These are phyloP conservation scores for Sporodiniella umbellata DNA, from an alignment of 371 early-diverging fungal species.

Conservation along the genomic window DNA sequence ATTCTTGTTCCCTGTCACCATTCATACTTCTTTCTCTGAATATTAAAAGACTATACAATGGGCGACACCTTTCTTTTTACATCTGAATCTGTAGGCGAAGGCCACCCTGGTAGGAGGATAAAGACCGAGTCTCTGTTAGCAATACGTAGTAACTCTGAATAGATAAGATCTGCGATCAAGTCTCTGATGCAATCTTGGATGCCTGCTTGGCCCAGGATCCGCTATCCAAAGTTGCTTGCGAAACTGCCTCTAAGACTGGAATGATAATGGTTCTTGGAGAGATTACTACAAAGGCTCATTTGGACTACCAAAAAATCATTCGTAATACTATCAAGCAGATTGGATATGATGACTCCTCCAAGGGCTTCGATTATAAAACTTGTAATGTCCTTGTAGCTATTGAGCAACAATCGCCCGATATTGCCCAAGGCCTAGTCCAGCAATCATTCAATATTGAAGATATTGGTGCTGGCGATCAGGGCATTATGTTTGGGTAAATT, in stretches of 20 bases:
- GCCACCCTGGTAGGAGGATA: constrained; percentile 82
- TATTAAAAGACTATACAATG: no score
- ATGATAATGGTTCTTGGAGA: constrained; percentile 99
- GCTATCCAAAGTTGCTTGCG: constrained; percentile 98
- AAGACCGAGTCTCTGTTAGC: constrained; percentile 6
- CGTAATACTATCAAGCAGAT: constrained; percentile 97
- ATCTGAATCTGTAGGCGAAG: constrained; percentile 99
- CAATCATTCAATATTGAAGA: constrained; percentile 89
- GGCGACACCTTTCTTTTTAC: constrained; percentile 93
- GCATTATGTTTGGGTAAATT: constrained; percentile 84
- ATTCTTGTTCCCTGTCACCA: no score
- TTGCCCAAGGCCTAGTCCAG: constrained; percentile 94
- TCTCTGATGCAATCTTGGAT: constrained; percentile 98
- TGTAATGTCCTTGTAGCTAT: constrained; percentile 98
- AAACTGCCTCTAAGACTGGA: constrained; percentile 99
- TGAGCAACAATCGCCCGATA: constrained; percentile 99
- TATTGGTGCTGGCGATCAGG: constrained; percentile 99
- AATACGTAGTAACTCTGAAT: background rate
- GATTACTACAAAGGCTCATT: constrained; percentile 95
- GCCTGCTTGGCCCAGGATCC: constrained; percentile 96
- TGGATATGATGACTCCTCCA: constrained; percentile 95
- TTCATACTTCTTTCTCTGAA: no score
- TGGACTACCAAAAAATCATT: constrained; percentile 98
- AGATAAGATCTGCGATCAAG: constrained; percentile 99
- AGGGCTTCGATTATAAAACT: constrained; percentile 99